Evolutionary conservation across 345 rosid species (phyloP).

Genomic region (Raphanus raphanistrum): DNA sequence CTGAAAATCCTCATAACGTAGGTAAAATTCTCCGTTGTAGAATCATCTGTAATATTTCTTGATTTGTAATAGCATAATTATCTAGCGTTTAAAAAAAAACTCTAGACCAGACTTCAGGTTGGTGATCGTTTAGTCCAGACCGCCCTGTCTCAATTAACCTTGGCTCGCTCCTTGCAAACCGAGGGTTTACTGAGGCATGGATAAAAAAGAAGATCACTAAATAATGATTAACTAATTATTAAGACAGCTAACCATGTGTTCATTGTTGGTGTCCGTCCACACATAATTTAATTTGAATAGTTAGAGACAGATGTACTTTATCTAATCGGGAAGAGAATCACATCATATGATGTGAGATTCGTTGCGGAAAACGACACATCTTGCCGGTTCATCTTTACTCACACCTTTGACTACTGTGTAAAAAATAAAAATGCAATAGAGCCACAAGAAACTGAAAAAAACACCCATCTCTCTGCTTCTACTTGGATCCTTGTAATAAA

Average conservation of each 20-base stretch:
- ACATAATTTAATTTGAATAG: not conserved
- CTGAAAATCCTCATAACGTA: too few relatives aligned
- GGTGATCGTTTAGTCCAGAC: not conserved
- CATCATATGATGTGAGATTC: not conserved
- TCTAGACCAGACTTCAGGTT: not conserved
- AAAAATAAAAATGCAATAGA: too few relatives aligned
- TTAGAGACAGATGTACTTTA: not conserved
- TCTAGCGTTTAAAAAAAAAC: not conserved
- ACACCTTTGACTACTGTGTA: not conserved
- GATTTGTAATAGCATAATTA: too few relatives aligned
- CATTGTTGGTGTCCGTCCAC: not conserved
- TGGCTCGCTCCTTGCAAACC: not conserved
- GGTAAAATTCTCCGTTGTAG: too few relatives aligned
- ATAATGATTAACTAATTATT: not conserved
- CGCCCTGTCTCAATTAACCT: not conserved
- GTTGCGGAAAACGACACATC: not conserved
- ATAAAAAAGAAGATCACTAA: not conserved
- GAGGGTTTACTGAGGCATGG: not conserved
- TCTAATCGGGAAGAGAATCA: not conserved
- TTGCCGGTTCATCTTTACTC: conserved; percentile 1
- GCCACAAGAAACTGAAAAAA: too few relatives aligned
- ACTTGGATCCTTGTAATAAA: too few relatives aligned
- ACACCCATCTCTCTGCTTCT: too few relatives aligned
- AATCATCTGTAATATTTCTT: too few relatives aligned
- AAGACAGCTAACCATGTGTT: not conserved